These are phyloP conservation scores for Mortierella sp. DNA, from an alignment of 371 early-diverging fungal species.

Conservation along the genomic window DNA sequence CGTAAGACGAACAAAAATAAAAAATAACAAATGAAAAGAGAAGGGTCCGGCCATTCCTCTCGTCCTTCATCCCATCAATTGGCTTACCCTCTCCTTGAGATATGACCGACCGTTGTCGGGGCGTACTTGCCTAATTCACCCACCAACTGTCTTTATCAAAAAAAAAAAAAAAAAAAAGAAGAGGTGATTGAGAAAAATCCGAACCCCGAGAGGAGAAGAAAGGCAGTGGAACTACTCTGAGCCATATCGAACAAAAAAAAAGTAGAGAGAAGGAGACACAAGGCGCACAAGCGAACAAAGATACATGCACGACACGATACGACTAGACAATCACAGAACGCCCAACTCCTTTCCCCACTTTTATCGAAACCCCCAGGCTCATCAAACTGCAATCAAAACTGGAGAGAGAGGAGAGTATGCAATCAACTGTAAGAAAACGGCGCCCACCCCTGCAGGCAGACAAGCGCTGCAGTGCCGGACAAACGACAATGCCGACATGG, in stretches of 20 bases:
- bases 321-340: not conserved
- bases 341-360: not conserved
- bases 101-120: not conserved
- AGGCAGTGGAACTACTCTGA: not conserved
- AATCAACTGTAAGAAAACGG: not conserved
- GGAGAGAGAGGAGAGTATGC: not conserved
- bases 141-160: not conserved
- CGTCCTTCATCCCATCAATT: too few species aligned
- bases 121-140: not conserved
- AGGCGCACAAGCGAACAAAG: not conserved
- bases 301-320: not conserved
- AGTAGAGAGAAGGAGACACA: not conserved
- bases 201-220: not conserved
- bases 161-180: not conserved
- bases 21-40: not conserved
- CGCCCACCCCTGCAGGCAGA: not conserved
- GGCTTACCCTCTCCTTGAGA: too few species aligned
- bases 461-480: not conserved
- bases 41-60: not conserved
- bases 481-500: not conserved
- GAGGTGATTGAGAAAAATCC: not conserved
- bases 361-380: not conserved
- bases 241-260: conserved; percentile 4
- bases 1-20: not conserved
- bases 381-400: too few species aligned